Percentiles rank a stretch among this genome's conserved stretches.
phyloP scores from a whole-genome alignment of 2,329 filamentous ascomycete species.

The Colletotrichum tabaci region DNA sequence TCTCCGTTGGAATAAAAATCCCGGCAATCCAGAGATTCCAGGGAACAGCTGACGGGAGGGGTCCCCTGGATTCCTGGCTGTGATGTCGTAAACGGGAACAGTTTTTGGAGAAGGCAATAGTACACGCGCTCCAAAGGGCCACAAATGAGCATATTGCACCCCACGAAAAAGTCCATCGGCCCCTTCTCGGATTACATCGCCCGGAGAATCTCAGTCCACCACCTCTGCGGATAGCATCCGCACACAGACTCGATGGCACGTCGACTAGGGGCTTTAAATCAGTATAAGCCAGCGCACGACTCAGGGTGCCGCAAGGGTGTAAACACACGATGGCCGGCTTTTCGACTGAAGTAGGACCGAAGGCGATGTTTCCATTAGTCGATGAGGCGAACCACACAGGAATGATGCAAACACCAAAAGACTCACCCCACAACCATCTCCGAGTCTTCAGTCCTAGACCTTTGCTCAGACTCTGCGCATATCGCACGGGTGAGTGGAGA shows the following conservation, averaged over 20 bases:
- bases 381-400: background rate
- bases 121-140: background rate
- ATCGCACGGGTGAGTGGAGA: conserved; percentile 20
- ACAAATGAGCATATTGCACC: conserved; percentile 1
- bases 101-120: background rate
- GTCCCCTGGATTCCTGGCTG: conserved; percentile 1
- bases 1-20: conserved; percentile 33
- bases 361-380: background rate
- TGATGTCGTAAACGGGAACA: background rate
- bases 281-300: conserved; percentile 8
- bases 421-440: background rate
- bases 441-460: conserved; percentile 3
- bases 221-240: conserved; percentile 29
- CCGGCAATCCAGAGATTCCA: conserved; percentile 37
- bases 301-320: conserved; percentile 11
- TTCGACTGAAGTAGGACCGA: conserved; percentile 30
- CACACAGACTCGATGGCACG: conserved; percentile 28
- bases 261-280: conserved; percentile 32
- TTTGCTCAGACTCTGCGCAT: conserved; percentile 2
- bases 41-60: conserved; percentile 17
- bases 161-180: background rate
- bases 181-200: background rate
- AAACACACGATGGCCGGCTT: conserved; percentile 6
- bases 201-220: conserved; percentile 18
- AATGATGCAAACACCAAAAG: background rate